Evolutionary conservation across 768 basidiomycete species (phyloP).

Genomic region (Lepiota brunneoincarnata): DNA sequence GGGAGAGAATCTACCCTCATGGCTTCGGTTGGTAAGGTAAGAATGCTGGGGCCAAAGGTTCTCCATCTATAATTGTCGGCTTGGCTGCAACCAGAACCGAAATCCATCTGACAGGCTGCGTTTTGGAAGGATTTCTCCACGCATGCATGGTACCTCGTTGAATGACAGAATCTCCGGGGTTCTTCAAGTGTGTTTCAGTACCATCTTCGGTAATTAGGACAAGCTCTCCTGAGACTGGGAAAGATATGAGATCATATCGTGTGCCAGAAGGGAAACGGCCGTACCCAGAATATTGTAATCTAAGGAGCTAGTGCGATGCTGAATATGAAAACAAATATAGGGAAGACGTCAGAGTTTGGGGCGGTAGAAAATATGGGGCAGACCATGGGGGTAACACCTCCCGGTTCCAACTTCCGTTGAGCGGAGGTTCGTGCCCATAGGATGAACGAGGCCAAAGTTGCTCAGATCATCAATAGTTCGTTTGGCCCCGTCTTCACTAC

Average conservation of each 20-base stretch:
- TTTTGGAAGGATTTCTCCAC: conserved; percentile 54
- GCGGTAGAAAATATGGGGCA: conserved; percentile 11
- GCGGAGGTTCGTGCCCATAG: conserved; percentile 44
- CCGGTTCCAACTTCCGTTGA: conserved; percentile 57
- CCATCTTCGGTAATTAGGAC: conserved; percentile 58
- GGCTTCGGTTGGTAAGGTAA: conserved; percentile 3
- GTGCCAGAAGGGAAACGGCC: conserved; percentile 13
- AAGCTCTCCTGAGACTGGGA: conserved; percentile 51
- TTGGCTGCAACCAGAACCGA: conserved; percentile 53
- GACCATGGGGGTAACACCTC: conserved; percentile 48
- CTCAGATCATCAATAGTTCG: conserved; percentile 34
- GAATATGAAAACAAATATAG: background rate
- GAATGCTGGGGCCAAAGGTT: conserved; percentile 33
- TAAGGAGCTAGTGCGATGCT: conserved; percentile 53
- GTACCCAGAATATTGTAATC: conserved; percentile 61
- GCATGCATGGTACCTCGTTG: conserved; percentile 60
- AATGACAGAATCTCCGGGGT: conserved; percentile 54
- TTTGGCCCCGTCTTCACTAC: conserved; percentile 50
- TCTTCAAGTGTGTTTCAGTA: conserved; percentile 46
- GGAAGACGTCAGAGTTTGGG: background rate
- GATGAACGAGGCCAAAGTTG: conserved; percentile 42
- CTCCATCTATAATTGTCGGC: conserved; percentile 45
- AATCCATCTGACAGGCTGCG: conserved; percentile 48
- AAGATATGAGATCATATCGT: background rate
- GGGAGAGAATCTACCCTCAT: background rate